A percentile compares a stretch with the other conserved stretches of the same genome.
Evolutionary conservation across 805 yeast species (phyloP).

Genomic region (Wickerhamomyces canadensis): DNA sequence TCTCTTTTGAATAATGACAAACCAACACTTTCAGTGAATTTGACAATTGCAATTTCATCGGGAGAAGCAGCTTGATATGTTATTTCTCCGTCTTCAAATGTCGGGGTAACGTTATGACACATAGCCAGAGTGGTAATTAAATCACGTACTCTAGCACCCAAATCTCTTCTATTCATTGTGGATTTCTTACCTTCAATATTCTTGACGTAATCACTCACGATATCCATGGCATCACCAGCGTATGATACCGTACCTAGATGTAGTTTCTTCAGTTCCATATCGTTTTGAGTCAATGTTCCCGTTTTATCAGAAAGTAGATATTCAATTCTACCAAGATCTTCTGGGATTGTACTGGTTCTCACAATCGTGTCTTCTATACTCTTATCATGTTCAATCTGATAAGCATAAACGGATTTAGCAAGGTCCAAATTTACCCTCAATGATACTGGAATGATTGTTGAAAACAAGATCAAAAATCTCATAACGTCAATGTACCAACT

Average conservation of each 20-base stretch:
- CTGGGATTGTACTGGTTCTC: slow-evolving; percentile 96
- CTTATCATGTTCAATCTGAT: slow-evolving; percentile 85
- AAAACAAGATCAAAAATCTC: slow-evolving; percentile 86
- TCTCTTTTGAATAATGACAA: slow-evolving; percentile 77
- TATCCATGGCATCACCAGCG: slow-evolving; percentile 87
- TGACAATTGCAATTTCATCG: slow-evolving; percentile 95
- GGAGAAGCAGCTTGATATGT: slow-evolving; percentile 98
- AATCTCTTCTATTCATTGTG: slow-evolving; percentile 50
- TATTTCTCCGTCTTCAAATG: slow-evolving; percentile 67
- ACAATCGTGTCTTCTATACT: slow-evolving; percentile 85
- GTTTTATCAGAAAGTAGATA: slow-evolving; percentile 91
- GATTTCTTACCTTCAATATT: slow-evolving; percentile 19
- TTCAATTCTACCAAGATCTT: slow-evolving; percentile 93
- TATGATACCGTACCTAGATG: slow-evolving; percentile 92
- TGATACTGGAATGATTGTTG: slow-evolving; percentile 95
- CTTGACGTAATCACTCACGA: slow-evolving; percentile 67
- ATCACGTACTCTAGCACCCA: slow-evolving; percentile 73
- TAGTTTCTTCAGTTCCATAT: slow-evolving; percentile 91
- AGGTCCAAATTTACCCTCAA: slow-evolving; percentile 90
- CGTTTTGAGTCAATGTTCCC: slow-evolving; percentile 96
- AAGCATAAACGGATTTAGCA: slow-evolving; percentile 93
- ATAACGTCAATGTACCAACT: slow-evolving; percentile 89
- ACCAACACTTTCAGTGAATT: slow-evolving; percentile 84
- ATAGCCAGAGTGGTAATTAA: slow-evolving; percentile 76
- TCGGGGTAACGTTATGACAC: slow-evolving; percentile 98